These are phyloP conservation scores for Apocynum venetum DNA, from an alignment of 257 asterid genomes.

Conservation along the genomic window DNA sequence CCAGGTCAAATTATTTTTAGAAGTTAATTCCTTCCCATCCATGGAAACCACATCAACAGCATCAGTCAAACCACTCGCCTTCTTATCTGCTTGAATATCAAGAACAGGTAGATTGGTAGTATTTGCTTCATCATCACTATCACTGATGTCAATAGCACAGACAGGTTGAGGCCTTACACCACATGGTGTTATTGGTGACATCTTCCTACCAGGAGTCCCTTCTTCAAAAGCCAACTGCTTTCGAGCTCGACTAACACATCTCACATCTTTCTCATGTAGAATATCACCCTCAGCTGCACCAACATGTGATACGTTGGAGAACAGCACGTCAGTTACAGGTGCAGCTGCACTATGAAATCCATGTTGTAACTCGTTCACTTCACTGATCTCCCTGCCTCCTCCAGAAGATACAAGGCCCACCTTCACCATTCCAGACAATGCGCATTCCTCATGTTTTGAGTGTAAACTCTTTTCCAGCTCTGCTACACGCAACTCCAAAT, in stretches of 20 bases:
- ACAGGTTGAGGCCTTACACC: constrained; percentile 19
- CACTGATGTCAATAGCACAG: constrained; percentile 35
- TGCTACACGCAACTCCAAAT: constrained; percentile 36
- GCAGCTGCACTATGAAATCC: constrained; percentile 21
- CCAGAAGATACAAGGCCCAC: background rate
- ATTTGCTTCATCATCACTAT: constrained; percentile 40
- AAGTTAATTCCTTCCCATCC: constrained; percentile 17
- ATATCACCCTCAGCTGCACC: constrained; percentile 23
- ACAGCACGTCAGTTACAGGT: constrained; percentile 18
- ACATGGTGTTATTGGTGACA: constrained; percentile 43
- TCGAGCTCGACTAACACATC: constrained; percentile 21
- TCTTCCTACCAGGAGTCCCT: constrained; percentile 25
- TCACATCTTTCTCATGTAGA: constrained; percentile 14
- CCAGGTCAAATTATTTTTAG: constrained; percentile 9
- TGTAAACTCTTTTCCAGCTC: constrained; percentile 31
- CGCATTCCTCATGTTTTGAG: background rate
- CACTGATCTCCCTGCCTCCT: background rate
- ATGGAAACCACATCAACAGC: constrained; percentile 16
- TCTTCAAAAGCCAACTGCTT: constrained; percentile 34
- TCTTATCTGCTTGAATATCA: constrained; percentile 13
- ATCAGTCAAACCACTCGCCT: constrained; percentile 16
- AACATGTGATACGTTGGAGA: constrained; percentile 5
- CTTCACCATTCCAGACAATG: background rate
- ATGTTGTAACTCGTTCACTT: background rate
- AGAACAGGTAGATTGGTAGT: background rate